These are phyloP conservation scores for Penicillium sp. DNA, from an alignment of 2,329 filamentous ascomycete genomes.

Conservation along the genomic window DNA sequence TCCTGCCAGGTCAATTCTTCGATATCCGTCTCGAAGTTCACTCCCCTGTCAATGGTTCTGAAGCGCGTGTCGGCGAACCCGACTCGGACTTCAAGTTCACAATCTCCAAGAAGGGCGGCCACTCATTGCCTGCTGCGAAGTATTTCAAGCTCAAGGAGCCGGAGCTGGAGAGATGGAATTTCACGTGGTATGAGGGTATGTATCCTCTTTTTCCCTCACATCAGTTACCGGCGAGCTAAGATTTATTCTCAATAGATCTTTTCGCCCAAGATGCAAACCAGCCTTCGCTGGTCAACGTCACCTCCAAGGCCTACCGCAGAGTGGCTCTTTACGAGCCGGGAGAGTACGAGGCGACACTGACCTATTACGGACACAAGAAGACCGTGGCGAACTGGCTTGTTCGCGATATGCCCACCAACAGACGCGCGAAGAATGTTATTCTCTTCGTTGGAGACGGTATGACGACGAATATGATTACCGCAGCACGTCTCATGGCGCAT, in stretches of 20 bases:
- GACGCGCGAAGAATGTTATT: constrained; percentile 83
- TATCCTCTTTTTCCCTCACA: not conserved
- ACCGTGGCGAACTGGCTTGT: constrained; percentile 80
- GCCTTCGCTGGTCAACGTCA: constrained; percentile 76
- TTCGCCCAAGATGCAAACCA: constrained; percentile 74
- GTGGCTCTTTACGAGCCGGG: constrained; percentile 79
- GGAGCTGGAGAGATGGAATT: constrained; percentile 77
- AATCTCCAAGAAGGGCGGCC: constrained; percentile 66
- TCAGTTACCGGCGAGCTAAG: constrained; percentile 11
- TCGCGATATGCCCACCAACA: constrained; percentile 68
- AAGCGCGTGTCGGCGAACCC: constrained; percentile 71
- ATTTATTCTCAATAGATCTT: constrained; percentile 56
- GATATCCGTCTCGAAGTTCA: constrained; percentile 84
- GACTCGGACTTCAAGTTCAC: constrained; percentile 75
- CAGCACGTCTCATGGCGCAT: constrained; percentile 79
- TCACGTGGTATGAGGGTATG: constrained; percentile 77
- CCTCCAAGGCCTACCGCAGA: constrained; percentile 76
- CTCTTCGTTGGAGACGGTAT: constrained; percentile 77
- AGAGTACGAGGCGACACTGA: constrained; percentile 75
- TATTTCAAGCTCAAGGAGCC: constrained; percentile 75
- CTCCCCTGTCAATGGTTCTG: constrained; percentile 78
- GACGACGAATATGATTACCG: constrained; percentile 58
- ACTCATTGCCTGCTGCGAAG: constrained; percentile 60
- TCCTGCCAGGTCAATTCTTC: constrained; percentile 81
- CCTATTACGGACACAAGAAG: constrained; percentile 72